A percentile compares a stretch with the other conserved stretches of the same genome.
Evolutionary conservation across 164 flowering plant species (phyloP).

Genomic region (Echeveria elegans): DNA sequence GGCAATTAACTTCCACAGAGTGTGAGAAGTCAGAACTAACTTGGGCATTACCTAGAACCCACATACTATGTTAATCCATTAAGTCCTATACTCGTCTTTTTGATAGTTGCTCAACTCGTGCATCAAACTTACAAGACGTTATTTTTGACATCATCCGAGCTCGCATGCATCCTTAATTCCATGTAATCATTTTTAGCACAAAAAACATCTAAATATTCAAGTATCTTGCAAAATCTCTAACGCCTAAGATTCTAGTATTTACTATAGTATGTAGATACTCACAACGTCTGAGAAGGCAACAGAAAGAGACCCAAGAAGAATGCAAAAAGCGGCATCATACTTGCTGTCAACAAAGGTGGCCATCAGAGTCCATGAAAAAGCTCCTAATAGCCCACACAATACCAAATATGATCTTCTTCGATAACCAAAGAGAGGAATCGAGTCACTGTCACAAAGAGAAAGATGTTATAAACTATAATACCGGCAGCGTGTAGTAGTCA

Average conservation of each 20-base stretch:
- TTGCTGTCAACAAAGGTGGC: conserved; percentile 82
- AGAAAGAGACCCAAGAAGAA: conserved; percentile 96
- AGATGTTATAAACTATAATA: conserved; percentile 11
- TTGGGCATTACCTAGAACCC: not conserved
- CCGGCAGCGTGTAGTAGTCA: not conserved
- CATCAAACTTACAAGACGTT: not conserved
- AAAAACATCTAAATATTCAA: no score
- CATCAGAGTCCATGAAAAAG: conserved; percentile 95
- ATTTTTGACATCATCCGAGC: not conserved
- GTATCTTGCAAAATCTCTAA: not conserved
- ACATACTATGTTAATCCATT: no score
- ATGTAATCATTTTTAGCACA: not conserved
- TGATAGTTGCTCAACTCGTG: no score
- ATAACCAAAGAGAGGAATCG: conserved; percentile 92
- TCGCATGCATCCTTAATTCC: no score
- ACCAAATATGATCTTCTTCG: conserved; percentile 96
- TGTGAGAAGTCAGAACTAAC: not conserved
- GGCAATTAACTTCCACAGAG: no score
- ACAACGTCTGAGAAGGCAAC: conserved; percentile 98
- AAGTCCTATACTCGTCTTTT: no score
- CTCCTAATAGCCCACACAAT: conserved; percentile 89
- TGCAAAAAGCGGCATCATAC: conserved; percentile 80
- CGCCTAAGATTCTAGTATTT: not conserved
- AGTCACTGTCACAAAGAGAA: conserved; percentile 50
- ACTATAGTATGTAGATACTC: not conserved